Conservation (phyloP, 208 protist species). For the Porcisia hertigi region DNA sequence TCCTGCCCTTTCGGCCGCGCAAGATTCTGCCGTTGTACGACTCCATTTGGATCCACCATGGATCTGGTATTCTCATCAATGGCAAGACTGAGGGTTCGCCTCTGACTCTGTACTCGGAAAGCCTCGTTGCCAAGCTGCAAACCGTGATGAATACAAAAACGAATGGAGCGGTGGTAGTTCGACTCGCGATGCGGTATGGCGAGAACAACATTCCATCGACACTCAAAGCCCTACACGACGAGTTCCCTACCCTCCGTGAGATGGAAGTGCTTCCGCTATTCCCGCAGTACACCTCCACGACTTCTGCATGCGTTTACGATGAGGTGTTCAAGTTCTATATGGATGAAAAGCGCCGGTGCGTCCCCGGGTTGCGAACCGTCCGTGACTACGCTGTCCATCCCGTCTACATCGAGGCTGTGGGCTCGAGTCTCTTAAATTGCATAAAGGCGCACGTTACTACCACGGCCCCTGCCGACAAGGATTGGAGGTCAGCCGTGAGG, state of each 20-base stretch:
- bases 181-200: conserved; percentile 38
- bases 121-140: conserved; percentile 6
- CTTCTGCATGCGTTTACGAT: conserved; percentile 44
- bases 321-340: conserved; percentile 38
- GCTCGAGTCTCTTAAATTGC: conserved; percentile 11
- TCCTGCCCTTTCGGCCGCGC: conserved; percentile 44
- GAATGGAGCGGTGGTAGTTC: conserved; percentile 20
- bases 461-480: background rate
- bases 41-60: conserved; percentile 34
- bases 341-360: conserved; percentile 20
- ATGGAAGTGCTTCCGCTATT: conserved; percentile 56
- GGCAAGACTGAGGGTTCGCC: conserved; percentile 20
- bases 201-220: conserved; percentile 22
- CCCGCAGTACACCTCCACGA: conserved; percentile 64
- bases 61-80: conserved; percentile 16
- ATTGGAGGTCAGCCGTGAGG: conserved; percentile 8
- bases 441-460: conserved; percentile 17
- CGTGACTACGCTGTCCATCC: conserved; percentile 47
- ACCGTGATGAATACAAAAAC: background rate
- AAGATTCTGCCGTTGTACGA: conserved; percentile 30
- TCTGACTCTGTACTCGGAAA: conserved; percentile 15
- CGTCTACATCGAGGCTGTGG: conserved; percentile 42
- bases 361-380: conserved; percentile 42
- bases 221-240: conserved; percentile 16
- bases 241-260: conserved; percentile 11